Evolutionary conservation across 495 filamentous ascomycete species (phyloP), one percentile per base, ranked within the genome.

Genomic region (Annulohypoxylon nitens): DNA sequence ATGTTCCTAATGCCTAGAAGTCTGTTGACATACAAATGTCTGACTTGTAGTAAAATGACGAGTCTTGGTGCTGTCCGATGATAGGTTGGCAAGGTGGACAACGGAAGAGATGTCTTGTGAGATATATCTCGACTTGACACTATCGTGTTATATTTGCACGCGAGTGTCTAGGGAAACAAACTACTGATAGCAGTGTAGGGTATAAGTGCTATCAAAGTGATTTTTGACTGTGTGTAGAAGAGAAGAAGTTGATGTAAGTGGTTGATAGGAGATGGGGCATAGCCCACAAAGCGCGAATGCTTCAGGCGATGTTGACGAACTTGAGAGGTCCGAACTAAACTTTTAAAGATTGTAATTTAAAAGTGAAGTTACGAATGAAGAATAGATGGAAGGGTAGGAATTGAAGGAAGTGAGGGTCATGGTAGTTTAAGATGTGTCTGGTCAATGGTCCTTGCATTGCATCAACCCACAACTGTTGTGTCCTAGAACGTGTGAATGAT

Each of bases 81-180:
- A 3, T 25, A 5, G 23, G 11, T 30, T 25, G 48, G 25, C 10
- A 2, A 51, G 18, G 12, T 14, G 10, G 12, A 5, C 25, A 14
- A 26, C n/a, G 25, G 50, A n/a, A 33, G 25, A 30, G 50, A 33
- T n/a, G 50, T 51, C 7, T 26, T 2, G 25, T 30, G 50, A 33
- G 50, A 54, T 54, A 26, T 11, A 54, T 54, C 48, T 51, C 48
- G 48, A 26, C 18, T 51, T 12, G 18, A 51, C 23, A 51, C 48
- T 3, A 26, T 33, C 50, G 50, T 26, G 10, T 33, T 26, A 30
- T 53, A 26, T 12, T 10, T 26, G 33, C 50, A 4, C 23, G 50
- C 3, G 12, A 43, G 39, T 43, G 39, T 4, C 39, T 43, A 43
- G 23, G 23, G 14, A 54, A 54, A 30, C 25, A 33, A 54, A 43